Evolutionary conservation across 768 basidiomycete genomes (phyloP), one percentile per base, ranked within the genome.

Genomic region (Rubroboletus satanas): DNA sequence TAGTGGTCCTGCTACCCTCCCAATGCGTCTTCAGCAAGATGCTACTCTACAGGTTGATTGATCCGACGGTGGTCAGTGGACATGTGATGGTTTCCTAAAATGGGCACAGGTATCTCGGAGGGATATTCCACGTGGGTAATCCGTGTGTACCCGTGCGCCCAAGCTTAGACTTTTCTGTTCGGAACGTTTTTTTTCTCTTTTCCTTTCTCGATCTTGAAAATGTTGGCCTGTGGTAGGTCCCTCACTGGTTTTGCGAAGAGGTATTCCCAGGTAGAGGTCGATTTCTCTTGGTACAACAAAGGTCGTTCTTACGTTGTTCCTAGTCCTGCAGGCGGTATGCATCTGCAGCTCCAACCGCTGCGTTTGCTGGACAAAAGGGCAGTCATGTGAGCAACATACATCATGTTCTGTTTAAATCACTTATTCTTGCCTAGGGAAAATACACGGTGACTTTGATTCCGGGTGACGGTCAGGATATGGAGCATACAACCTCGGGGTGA

Each of bases 401-500:
- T 23, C 29, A 28, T 23, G 14, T 54, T n/a, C 21, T 10, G 2
- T 38, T 23, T 49, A 43, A 51, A 50, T 58, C 21, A 9, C 37
- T 58, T 26, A 51, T 56, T 28, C 11, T 60, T 7, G 35, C 49
- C 5, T 61, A 98, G 95, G 95, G 95, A 55, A 97, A 96, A 79
- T 97, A 96, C 76, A 85, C 87, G 33, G 95, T 98, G 53, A 98
- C 97, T 41, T 78, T 98, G 56, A 93, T 98, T 73, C 93, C 96
- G 32, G 96, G 96, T 70, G 96, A 98, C 70, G 95, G 95, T 95
- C 55, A 69, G 69, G 33, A 28, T 37, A 6, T 67, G 14, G 29
- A 56, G 35, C 45, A 51, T 44, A 51, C 54, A 35, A 51, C 33
- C 28, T 41, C 51, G 44, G 39, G 36, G 52, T 48, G 41, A 36